Evolutionary conservation across 345 rosid genomes (phyloP).

Genomic region (Xanthoceras sorbifolium): DNA sequence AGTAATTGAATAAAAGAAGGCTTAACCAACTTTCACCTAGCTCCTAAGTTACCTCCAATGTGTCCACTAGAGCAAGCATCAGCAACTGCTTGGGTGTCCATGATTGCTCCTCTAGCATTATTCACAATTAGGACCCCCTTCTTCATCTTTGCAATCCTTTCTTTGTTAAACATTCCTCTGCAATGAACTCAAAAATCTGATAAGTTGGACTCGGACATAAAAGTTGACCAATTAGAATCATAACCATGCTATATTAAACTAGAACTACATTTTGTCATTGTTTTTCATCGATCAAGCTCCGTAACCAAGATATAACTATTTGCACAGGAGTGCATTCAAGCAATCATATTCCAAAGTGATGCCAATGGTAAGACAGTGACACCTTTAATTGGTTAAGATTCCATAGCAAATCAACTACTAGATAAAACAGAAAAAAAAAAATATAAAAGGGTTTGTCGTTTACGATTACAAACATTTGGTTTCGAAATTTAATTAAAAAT

Average conservation of each 20-base stretch:
- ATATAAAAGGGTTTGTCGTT: too few species aligned
- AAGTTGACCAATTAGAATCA: background rate
- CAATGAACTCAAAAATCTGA: constrained; percentile 6
- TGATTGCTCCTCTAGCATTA: constrained; percentile 95
- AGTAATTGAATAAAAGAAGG: background rate
- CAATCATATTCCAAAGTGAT: background rate
- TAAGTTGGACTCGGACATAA: background rate
- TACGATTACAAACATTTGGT: too few species aligned
- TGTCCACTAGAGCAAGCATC: constrained; percentile 85
- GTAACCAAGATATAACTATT: background rate
- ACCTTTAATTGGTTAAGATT: background rate
- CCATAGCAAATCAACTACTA: background rate
- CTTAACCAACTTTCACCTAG: background rate
- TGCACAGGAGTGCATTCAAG: background rate
- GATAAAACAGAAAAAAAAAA: too few species aligned
- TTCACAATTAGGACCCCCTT: constrained; percentile 86
- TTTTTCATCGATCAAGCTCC: background rate
- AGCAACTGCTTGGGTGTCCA: constrained; percentile 87
- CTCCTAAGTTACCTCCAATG: constrained; percentile 55
- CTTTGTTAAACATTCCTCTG: constrained; percentile 83
- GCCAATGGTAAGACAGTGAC: background rate
- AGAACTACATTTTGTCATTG: background rate
- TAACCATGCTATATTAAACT: background rate
- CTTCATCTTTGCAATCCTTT: constrained; percentile 80
- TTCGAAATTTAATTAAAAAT: too few species aligned